Evolutionary conservation across 192 early-diverging fungal genomes (phyloP).

Genomic region (Coemansia sp.): DNA sequence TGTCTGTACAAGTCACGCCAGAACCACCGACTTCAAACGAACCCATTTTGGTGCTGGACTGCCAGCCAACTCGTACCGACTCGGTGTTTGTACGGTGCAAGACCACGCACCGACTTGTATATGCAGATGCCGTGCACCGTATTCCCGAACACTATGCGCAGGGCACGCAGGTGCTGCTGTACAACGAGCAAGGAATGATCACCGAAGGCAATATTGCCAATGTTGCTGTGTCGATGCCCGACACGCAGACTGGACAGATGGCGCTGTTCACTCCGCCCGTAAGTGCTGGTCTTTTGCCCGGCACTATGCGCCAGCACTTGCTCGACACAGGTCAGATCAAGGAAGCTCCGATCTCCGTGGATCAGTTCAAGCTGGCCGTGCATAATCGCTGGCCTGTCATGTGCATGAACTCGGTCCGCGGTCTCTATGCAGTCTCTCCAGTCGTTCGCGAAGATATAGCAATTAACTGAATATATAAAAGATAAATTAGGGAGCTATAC

Average conservation of each 20-base stretch:
- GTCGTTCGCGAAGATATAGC: neutral
- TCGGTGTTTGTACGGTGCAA: constrained; percentile 43
- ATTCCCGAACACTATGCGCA: neutral
- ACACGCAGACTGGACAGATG: constrained; percentile 4
- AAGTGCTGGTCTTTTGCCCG: constrained; percentile 25
- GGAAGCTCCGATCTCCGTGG: constrained; percentile 33
- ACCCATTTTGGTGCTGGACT: constrained; percentile 15
- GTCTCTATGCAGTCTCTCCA: constrained; percentile 20
- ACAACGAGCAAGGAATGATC: constrained; percentile 19
- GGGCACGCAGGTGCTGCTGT: constrained; percentile 35
- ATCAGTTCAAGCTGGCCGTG: constrained; percentile 26
- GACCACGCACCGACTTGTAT: constrained; percentile 39
- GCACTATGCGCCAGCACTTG: constrained; percentile 36
- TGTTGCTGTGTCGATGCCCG: constrained; percentile 29
- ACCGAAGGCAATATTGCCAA: constrained; percentile 48
- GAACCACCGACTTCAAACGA: neutral
- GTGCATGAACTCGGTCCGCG: constrained; percentile 54
- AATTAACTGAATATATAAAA: no score
- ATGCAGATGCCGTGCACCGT: constrained; percentile 18
- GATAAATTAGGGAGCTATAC: neutral
- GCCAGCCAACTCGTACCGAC: constrained; percentile 13
- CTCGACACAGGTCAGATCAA: constrained; percentile 24
- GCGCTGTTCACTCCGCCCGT: constrained; percentile 31
- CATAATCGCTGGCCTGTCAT: constrained; percentile 33
- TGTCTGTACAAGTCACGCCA: constrained; percentile 22